A percentile compares a stretch with the other conserved stretches of the same genome.
phyloP scores from a whole-genome alignment of 345 rosid species.

The Diplotaxis tenuifolia region DNA sequence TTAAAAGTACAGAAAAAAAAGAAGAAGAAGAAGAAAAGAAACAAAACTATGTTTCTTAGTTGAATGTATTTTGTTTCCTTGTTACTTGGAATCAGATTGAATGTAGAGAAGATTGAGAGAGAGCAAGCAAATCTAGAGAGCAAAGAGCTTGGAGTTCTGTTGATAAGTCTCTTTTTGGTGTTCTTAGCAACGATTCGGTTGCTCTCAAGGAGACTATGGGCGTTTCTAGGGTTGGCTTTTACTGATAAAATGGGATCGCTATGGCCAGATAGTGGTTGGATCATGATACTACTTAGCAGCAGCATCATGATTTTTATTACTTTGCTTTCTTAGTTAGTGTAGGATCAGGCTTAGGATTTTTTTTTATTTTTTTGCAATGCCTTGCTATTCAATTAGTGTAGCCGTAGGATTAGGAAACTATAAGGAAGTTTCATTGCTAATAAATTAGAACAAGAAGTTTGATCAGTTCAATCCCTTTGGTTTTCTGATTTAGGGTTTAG shows the following conservation, averaged over 20 bases:
- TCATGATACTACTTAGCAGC: constrained; percentile 77
- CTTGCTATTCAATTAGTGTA: constrained; percentile 15
- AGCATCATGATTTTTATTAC: constrained; percentile 71
- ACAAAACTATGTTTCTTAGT: background rate
- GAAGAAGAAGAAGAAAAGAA: too few relatives aligned
- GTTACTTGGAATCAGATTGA: constrained; percentile 44
- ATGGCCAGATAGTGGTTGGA: constrained; percentile 63
- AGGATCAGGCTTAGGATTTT: constrained; percentile 7
- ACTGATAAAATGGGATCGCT: constrained; percentile 39
- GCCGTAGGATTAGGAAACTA: constrained; percentile 11
- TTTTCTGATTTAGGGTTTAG: background rate
- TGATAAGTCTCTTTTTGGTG: constrained; percentile 61
- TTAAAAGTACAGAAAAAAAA: too few relatives aligned
- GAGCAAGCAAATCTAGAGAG: constrained; percentile 60
- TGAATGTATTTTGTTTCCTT: background rate
- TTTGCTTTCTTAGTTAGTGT: constrained; percentile 47
- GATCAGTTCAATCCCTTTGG: background rate
- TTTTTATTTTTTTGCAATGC: background rate
- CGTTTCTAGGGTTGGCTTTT: constrained; percentile 34
- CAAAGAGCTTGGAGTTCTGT: constrained; percentile 66
- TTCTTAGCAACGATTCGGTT: constrained; percentile 60
- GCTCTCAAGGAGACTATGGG: constrained; percentile 45
- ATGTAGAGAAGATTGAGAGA: constrained; percentile 54
- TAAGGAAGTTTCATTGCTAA: background rate
- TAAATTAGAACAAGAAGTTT: background rate